Evolutionary conservation across 768 basidiomycete species (phyloP), one percentile per base, ranked within the genome.

Genomic region (Psilocybe azurescens): DNA sequence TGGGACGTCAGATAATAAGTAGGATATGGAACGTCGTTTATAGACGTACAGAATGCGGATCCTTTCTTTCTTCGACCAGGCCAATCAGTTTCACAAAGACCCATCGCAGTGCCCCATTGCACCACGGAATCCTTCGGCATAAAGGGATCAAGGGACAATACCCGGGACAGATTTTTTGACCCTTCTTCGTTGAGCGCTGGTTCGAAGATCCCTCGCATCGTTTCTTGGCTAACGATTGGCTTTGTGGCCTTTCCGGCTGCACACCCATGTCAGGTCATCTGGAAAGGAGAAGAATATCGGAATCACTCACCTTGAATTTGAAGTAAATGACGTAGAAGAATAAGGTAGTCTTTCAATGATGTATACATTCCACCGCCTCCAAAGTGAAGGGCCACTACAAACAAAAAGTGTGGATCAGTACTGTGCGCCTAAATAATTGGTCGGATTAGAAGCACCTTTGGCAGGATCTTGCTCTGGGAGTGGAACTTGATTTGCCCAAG

Each of bases 271-370:
- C 53, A 54, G 33, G n/a, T 9, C 24, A n/a, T 16, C 32, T 38
- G 33, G 1, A 29, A 32, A 32, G 30, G 5, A 52, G 16, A 0
- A 18, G 11, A n/a, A 54, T 1, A 11, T 29, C 29, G 32, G 39
- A 29, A 8, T 20, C 32, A 20, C 60, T 47, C 58, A 70, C 74
- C 70, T 44, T 72, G 56, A 4, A 75, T 72, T 51, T 73, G 71
- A 2, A 77, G 65, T 11, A 77, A 48, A 50, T 76, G 72, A 5
- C 70, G 72, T 14, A 75, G 56, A 5, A 77, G 58, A 3, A 62
- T 53, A 59, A 68, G 62, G 29, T 75, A 75, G 60, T 75, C 74
- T 20, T 66, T 67, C 38, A 71, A 44, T 3, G 76, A 67, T 24
- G 53, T 44, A 46, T 73, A 73, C 7, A 73, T 24, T 3, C 73